Conservation (phyloP, 495 filamentous ascomycete genomes). For the Parathielavia appendiculata region DNA sequence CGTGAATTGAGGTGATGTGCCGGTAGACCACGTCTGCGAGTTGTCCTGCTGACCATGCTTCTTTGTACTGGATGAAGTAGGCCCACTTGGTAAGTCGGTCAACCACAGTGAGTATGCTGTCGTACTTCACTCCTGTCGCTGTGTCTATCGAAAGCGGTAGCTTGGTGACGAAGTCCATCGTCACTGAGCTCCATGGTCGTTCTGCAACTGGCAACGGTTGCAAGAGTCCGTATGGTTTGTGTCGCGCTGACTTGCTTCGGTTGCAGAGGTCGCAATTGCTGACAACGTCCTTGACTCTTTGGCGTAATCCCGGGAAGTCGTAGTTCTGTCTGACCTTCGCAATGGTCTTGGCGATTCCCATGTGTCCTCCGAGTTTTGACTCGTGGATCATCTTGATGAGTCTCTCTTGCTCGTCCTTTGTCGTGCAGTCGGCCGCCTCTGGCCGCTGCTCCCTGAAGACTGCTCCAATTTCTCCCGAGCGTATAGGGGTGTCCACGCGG, state of each 20-base stretch:
- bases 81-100: no score
- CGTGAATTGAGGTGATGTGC: not conserved
- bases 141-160: constrained; percentile 6
- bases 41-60: no score
- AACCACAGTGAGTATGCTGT: constrained; percentile 12
- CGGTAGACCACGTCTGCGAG: not conserved
- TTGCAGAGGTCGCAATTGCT: not conserved
- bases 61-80: no score
- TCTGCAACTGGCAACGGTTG: not conserved
- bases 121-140: constrained; percentile 9
- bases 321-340: not conserved
- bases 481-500: no score
- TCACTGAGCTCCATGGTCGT: not conserved
- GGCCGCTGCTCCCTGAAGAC: no score
- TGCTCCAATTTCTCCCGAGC: no score
- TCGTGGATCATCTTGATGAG: no score
- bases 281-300: not conserved
- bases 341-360: not conserved
- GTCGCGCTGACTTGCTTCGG: not conserved
- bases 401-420: no score
- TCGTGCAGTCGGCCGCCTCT: no score
- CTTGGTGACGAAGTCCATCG: constrained; percentile 4
- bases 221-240: not conserved
- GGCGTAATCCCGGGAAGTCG: not conserved
- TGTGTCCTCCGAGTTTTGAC: no score